These are phyloP conservation scores for Suhomyces bokatorum DNA, from an alignment of 1,139 yeast species.

Conservation along the genomic window DNA sequence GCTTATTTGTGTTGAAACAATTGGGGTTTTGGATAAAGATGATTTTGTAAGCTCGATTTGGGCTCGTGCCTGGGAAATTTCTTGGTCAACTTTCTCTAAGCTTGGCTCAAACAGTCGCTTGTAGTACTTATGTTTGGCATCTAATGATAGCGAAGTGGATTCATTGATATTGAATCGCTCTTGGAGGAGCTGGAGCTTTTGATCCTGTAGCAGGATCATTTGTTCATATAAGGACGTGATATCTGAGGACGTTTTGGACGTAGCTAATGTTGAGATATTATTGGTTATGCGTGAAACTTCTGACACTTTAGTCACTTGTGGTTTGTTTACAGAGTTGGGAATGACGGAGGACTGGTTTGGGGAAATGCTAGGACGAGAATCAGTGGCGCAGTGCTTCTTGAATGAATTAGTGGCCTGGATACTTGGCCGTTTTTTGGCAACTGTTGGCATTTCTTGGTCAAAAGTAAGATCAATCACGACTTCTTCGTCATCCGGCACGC, in stretches of 20 bases:
- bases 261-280: not conserved
- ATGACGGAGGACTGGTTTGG: not conserved
- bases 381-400: not conserved
- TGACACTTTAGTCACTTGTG: not conserved
- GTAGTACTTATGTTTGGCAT: constrained; percentile 21
- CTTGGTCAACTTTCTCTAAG: constrained; percentile 5
- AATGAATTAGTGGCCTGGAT: not conserved
- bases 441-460: not conserved
- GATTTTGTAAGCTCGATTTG: not conserved
- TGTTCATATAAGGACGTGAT: constrained; percentile 4
- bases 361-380: not conserved
- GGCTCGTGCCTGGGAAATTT: constrained; percentile 1
- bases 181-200: constrained; percentile 15
- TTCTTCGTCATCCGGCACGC: constrained; percentile 1
- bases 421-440: not conserved
- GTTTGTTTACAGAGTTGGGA: not conserved
- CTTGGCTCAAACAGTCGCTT: constrained; percentile 17
- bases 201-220: constrained; percentile 14
- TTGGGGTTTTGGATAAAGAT: not conserved
- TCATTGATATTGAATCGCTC: constrained; percentile 17
- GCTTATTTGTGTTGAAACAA: not conserved
- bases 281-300: not conserved
- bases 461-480: constrained; percentile 11
- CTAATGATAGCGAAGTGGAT: constrained; percentile 23
- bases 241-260: not conserved